Evolutionary conservation across 2,329 filamentous ascomycete genomes (phyloP).

Genomic region (Westerdykella aurantiaca): DNA sequence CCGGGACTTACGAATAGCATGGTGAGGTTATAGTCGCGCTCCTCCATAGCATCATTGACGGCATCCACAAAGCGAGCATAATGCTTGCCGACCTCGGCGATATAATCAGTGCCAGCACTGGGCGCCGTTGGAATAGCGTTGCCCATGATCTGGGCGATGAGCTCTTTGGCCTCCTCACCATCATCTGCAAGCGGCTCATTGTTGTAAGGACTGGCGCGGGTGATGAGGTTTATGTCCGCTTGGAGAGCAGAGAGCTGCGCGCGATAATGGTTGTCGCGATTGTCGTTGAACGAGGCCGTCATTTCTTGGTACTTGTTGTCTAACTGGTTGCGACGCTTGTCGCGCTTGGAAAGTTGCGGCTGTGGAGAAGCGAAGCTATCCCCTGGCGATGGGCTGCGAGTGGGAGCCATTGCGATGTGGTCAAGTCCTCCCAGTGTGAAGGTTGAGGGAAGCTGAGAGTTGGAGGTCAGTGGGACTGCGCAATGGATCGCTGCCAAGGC

Average conservation of each 20-base stretch:
- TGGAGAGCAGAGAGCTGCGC: conserved; percentile 90
- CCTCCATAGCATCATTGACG: conserved; percentile 81
- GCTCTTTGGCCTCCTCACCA: conserved; percentile 60
- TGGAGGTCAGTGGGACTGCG: conserved; percentile 3
- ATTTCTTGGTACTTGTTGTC: conserved; percentile 72
- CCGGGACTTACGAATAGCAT: conserved; percentile 65
- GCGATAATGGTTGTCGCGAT: conserved; percentile 77
- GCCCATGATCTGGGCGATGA: conserved; percentile 46
- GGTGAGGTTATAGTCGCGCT: conserved; percentile 76
- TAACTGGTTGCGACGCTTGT: conserved; percentile 80
- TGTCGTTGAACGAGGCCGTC: conserved; percentile 69
- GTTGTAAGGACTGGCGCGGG: conserved; percentile 75
- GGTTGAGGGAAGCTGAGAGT: background rate
- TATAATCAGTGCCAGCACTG: conserved; percentile 62
- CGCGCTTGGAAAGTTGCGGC: conserved; percentile 67
- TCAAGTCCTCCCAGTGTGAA: background rate
- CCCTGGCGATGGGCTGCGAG: conserved; percentile 34
- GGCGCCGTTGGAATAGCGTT: conserved; percentile 38
- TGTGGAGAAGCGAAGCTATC: conserved; percentile 40
- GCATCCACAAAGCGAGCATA: conserved; percentile 82
- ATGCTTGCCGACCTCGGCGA: conserved; percentile 63
- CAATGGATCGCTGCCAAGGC: too few relatives aligned
- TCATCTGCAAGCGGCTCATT: conserved; percentile 61
- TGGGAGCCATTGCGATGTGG: conserved; percentile 31
- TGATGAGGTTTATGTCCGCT: conserved; percentile 79